A percentile compares a stretch with the other conserved stretches of the same genome.
These are phyloP conservation scores for Alternaria angustiovoidea DNA, from an alignment of 2,329 filamentous ascomycete genomes.

Conservation along the genomic window DNA sequence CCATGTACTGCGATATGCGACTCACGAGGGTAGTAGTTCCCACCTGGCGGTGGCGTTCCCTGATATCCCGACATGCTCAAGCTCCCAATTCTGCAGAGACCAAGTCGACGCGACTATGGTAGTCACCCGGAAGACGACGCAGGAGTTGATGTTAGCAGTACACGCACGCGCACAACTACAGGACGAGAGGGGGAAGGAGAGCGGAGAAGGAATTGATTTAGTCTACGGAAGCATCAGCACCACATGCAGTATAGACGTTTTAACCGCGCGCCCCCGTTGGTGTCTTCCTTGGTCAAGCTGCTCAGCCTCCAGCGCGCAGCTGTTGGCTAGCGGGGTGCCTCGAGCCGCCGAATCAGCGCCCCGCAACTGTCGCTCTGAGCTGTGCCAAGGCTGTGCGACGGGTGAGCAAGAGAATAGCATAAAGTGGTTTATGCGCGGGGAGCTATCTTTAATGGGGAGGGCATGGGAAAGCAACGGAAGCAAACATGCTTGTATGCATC, in stretches of 20 bases:
- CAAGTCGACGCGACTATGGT: not conserved
- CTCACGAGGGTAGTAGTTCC: conserved; percentile 50
- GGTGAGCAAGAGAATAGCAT: conserved; percentile 13
- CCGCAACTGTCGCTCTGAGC: conserved; percentile 13
- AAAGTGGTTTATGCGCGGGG: conserved; percentile 2
- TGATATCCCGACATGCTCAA: conserved; percentile 42
- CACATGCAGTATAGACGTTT: conserved; percentile 24
- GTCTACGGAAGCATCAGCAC: conserved; percentile 29
- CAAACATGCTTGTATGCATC: conserved; percentile 4
- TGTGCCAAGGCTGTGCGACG: conserved; percentile 25
- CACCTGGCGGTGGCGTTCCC: conserved; percentile 43
- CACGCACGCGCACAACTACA: conserved; percentile 1
- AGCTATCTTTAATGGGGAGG: not conserved
- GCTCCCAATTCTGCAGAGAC: not conserved
- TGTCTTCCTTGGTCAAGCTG: conserved; percentile 31
- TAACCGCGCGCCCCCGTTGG: conserved; percentile 29
- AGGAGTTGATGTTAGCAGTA: not conserved
- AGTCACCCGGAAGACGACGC: not conserved
- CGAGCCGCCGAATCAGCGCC: conserved; percentile 39
- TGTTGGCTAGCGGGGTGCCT: conserved; percentile 43
- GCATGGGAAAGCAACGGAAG: not conserved
- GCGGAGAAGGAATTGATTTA: conserved; percentile 11
- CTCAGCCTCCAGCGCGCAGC: conserved; percentile 45
- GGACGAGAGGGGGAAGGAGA: not conserved
- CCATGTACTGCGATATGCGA: not conserved